Evolutionary conservation across 345 rosid species (phyloP).

Genomic region (Populus euphratica): DNA sequence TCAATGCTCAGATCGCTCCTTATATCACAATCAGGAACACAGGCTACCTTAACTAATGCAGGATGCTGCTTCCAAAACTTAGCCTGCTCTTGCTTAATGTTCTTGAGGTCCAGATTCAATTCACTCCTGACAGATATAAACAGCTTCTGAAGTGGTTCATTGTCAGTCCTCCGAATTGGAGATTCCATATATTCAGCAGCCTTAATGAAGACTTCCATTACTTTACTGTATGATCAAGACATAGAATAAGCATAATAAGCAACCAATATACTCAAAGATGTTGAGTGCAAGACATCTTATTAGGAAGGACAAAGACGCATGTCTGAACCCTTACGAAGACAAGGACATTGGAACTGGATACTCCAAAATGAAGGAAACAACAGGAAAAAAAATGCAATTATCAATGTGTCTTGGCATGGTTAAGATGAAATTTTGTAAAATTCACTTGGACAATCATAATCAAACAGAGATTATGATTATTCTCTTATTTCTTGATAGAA

Average conservation of each 20-base stretch:
- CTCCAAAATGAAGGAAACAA: neutral
- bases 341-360: neutral
- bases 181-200: constrained; percentile 97
- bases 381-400: neutral
- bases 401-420: neutral
- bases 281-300: neutral
- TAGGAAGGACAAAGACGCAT: neutral
- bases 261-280: neutral
- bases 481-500: neutral
- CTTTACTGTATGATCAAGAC: constrained; percentile 62
- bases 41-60: constrained; percentile 79
- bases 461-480: neutral
- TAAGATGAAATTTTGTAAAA: neutral
- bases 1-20: neutral
- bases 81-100: constrained; percentile 99
- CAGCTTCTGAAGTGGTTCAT: constrained; percentile 95
- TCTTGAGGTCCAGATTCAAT: constrained; percentile 87
- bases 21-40: constrained; percentile 7
- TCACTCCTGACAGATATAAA: constrained; percentile 96
- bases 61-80: constrained; percentile 99
- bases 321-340: neutral
- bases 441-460: neutral
- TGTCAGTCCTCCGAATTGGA: constrained; percentile 91
- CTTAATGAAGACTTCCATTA: constrained; percentile 94
- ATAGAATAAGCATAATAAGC: neutral